phyloP scores from a whole-genome alignment of 2,329 filamentous ascomycete species.

The Paraphoma chrysanthemicola region DNA sequence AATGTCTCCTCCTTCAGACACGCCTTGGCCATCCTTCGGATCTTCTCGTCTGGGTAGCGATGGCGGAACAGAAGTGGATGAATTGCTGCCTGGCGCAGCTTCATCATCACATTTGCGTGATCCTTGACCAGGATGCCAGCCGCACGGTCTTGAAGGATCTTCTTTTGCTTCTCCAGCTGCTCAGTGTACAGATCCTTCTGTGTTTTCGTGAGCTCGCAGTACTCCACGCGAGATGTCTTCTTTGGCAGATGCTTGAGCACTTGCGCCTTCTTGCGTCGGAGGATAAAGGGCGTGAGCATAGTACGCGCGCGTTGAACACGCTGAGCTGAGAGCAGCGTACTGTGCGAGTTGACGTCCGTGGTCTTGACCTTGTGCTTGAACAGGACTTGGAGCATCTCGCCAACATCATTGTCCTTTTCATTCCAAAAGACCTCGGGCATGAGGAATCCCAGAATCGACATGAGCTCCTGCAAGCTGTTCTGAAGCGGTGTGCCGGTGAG shows the following conservation, averaged over 20 bases:
- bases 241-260: slow-evolving; percentile 82
- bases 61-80: slow-evolving; percentile 88
- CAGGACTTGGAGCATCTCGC: slow-evolving; percentile 81
- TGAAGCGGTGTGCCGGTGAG: slow-evolving; percentile 91
- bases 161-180: slow-evolving; percentile 68
- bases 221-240: slow-evolving; percentile 79
- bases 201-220: slow-evolving; percentile 76
- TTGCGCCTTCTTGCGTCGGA: slow-evolving; percentile 92
- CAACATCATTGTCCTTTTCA: slow-evolving; percentile 62
- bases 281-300: slow-evolving; percentile 93
- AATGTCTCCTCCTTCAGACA: slow-evolving; percentile 73
- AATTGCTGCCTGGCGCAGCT: slow-evolving; percentile 88
- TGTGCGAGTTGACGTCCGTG: slow-evolving; percentile 72
- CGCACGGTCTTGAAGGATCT: slow-evolving; percentile 66
- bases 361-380: slow-evolving; percentile 93
- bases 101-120: slow-evolving; percentile 73
- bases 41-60: slow-evolving; percentile 76
- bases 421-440: slow-evolving; percentile 80
- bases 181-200: slow-evolving; percentile 78
- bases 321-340: slow-evolving; percentile 83
- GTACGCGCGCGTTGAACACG: slow-evolving; percentile 85
- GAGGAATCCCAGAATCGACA: slow-evolving; percentile 91
- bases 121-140: slow-evolving; percentile 62
- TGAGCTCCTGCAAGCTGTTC: slow-evolving; percentile 92
- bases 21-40: slow-evolving; percentile 78